Base-by-base conservation (phyloP, 2,329 filamentous ascomycete genomes). In the Epichloe scottii region DNA sequence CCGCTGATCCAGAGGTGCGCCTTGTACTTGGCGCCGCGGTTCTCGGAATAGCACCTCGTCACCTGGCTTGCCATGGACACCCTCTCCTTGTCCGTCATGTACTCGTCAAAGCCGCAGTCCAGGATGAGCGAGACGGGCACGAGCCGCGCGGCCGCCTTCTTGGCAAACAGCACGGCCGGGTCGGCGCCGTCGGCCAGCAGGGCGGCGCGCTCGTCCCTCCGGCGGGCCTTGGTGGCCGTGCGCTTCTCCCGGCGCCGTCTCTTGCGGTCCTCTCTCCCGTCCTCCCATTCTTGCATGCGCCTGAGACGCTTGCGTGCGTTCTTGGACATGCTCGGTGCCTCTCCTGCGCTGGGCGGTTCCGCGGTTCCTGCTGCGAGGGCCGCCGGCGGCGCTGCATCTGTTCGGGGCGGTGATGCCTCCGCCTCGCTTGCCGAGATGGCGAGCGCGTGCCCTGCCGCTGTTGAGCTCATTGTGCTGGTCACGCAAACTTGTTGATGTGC, bases 51-150 rank as follows among this genome's bases (percentile, higher is more conserved):
- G 52, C 79, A 85, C 51, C 93, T 76, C 8, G 89, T 95, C 55
- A 98, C 75, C 67, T 98, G 93, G 52, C 82, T 80, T 1, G 81
- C 80, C 12, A 98, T 76, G 4, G 89, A 95, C 51, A 90, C 82
- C 33, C 87, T 74, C 68, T 98, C 93, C 58, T 86, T 85, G 38
- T 91, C 86, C 48, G 76, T 76, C 93, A 98, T 98, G 62, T 90
- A 78, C 41, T 86, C 74, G 65, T 98, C 90, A 64, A 94, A 98
- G 57, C 87, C 82, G 68, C 91, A 97, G 70, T 98, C 93, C 55
- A 98, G 72, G 53, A 98, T 75, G 57, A 98, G 72, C 0, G 87
- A 80, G 21, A 97, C 71, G 2, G 90, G 89, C 0, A 94, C 76
- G 51, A 81, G 78, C 46, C 74, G 70, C 42, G 68, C 61, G 41